Conservation (phyloP, 179 eudicot species). For the Sideroxylon spinosum region DNA sequence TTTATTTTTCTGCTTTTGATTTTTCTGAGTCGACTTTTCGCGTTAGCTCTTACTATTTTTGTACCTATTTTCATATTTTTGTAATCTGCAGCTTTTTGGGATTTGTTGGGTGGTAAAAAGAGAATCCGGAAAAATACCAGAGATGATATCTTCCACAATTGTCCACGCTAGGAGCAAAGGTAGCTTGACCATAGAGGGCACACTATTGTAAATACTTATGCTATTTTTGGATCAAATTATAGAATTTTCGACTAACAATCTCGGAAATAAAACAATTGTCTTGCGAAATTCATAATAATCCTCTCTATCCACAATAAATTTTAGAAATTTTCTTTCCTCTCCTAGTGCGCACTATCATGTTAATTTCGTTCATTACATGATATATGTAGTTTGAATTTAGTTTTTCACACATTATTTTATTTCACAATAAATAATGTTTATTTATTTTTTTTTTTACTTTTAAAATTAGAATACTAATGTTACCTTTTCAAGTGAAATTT, state of each 20-base stretch:
- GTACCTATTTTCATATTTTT: slow-evolving; percentile 34
- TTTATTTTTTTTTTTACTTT: too few species aligned
- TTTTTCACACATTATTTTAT: too few species aligned
- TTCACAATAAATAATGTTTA: too few species aligned
- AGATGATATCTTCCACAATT: background rate
- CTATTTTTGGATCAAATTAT: background rate
- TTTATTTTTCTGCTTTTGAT: background rate
- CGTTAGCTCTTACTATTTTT: too few species aligned
- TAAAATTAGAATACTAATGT: too few species aligned
- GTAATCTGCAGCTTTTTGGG: slow-evolving; percentile 29
- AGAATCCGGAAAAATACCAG: background rate
- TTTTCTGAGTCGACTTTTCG: slow-evolving; percentile 35
- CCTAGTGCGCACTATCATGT: too few species aligned
- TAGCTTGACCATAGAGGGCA: background rate
- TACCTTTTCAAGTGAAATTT: too few species aligned
- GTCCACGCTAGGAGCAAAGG: background rate
- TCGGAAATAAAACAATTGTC: background rate
- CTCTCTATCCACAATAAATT: too few species aligned
- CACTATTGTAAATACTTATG: background rate
- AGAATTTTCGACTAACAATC: background rate
- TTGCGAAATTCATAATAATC: background rate
- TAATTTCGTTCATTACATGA: too few species aligned
- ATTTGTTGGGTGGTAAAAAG: slow-evolving; percentile 3
- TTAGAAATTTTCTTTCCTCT: too few species aligned
- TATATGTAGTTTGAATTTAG: too few species aligned